Conservation (phyloP, 2,329 filamentous ascomycete genomes). For the Didymella glomerata region DNA sequence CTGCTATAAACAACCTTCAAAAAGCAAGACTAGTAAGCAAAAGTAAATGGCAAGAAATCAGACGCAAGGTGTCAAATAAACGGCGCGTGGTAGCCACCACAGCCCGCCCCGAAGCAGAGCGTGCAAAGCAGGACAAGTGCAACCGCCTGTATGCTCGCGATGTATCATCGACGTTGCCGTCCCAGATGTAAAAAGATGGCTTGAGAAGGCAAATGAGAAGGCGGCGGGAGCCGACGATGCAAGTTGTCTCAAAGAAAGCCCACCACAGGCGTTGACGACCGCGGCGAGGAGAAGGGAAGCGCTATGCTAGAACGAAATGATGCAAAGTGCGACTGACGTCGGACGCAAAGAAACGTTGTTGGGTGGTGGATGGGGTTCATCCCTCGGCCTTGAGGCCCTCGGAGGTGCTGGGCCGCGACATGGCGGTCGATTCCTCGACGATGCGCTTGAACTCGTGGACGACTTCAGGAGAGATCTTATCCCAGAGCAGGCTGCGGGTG, state of each 20-base stretch:
- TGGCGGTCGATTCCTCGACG: slow-evolving; percentile 74
- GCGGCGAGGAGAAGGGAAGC: slow-evolving; percentile 42
- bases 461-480: slow-evolving; percentile 90
- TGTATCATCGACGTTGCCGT: slow-evolving; percentile 45
- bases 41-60: slow-evolving; percentile 38
- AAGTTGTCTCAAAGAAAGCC: slow-evolving; percentile 35
- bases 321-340: slow-evolving; percentile 35
- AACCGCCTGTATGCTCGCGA: slow-evolving; percentile 44
- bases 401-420: slow-evolving; percentile 47
- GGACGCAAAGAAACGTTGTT: slow-evolving; percentile 34
- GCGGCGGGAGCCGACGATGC: slow-evolving; percentile 44
- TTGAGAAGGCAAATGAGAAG: slow-evolving; percentile 33
- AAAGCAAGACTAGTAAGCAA: slow-evolving; percentile 10
- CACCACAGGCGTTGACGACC: slow-evolving; percentile 19
- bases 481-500: slow-evolving; percentile 90
- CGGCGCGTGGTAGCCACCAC: slow-evolving; percentile 23
- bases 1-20: slow-evolving; percentile 27
- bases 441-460: slow-evolving; percentile 92
- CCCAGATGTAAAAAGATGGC: slow-evolving; percentile 40
- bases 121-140: slow-evolving; percentile 21
- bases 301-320: slow-evolving; percentile 45
- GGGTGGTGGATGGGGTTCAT: slow-evolving; percentile 26
- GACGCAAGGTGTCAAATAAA: slow-evolving; percentile 36
- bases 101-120: slow-evolving; percentile 27
- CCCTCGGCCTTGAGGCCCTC: slow-evolving; percentile 47